Conservation (phyloP, 2,329 filamentous ascomycete species). For the Calonectria crousiana region DNA sequence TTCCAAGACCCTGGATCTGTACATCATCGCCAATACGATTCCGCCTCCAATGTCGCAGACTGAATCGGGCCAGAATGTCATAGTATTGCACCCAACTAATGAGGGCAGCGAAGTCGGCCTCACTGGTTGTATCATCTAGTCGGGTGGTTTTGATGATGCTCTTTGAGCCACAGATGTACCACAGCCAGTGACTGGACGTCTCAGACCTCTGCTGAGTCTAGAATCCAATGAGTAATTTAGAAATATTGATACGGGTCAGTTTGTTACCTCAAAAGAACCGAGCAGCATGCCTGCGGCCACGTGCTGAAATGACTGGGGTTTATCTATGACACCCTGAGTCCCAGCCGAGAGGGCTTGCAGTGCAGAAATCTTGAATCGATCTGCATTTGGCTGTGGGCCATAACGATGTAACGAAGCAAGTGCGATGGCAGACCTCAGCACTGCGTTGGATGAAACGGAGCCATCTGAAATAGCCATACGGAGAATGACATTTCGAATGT, state of each 20-base stretch:
- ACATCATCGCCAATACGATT: background rate
- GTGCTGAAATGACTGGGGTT: constrained; percentile 27
- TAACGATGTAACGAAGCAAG: constrained; percentile 30
- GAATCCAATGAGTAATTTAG: background rate
- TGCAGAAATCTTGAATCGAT: constrained; percentile 27
- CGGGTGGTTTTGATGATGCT: constrained; percentile 27
- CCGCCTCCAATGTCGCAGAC: constrained; percentile 35
- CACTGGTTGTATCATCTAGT: constrained; percentile 10
- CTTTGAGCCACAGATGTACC: constrained; percentile 34
- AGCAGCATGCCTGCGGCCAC: constrained; percentile 37
- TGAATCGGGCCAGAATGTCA: constrained; percentile 30
- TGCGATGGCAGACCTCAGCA: constrained; percentile 27
- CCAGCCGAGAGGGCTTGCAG: constrained; percentile 24
- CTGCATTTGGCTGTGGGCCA: fast-evolving
- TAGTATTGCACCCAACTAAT: constrained; percentile 35
- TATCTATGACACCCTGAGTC: background rate
- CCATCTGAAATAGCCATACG: constrained; percentile 33
- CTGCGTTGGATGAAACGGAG: constrained; percentile 21
- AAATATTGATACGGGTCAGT: too few relatives aligned
- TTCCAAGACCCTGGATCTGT: background rate
- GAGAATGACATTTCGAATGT: constrained; percentile 22
- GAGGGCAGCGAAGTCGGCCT: constrained; percentile 17
- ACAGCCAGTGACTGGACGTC: constrained; percentile 36
- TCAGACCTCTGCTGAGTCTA: constrained; percentile 34
- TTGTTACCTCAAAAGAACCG: constrained; percentile 30